A percentile compares a stretch with the other conserved stretches of the same genome.
Evolutionary conservation across 495 filamentous ascomycete species (phyloP).

Genomic region (Hyaloscypha hepaticicola): DNA sequence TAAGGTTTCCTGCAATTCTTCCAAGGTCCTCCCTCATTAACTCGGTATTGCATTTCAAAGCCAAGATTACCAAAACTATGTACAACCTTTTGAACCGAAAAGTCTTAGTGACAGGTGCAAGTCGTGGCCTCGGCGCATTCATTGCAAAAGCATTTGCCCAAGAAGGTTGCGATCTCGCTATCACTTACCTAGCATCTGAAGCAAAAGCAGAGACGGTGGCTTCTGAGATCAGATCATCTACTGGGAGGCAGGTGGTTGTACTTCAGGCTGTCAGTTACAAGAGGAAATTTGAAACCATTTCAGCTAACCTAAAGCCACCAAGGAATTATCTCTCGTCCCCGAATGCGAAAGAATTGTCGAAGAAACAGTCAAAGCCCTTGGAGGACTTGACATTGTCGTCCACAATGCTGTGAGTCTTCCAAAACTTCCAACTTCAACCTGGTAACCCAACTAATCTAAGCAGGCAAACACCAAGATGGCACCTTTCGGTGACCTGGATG

Average conservation of each 20-base stretch:
- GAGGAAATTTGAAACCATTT: constrained; percentile 47
- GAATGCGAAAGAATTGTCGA: constrained; percentile 40
- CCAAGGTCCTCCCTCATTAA: background rate
- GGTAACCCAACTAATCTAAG: background rate
- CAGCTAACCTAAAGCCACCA: constrained; percentile 47
- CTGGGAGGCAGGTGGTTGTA: background rate
- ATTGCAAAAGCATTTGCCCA: constrained; percentile 61
- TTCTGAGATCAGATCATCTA: constrained; percentile 49
- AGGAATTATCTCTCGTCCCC: background rate
- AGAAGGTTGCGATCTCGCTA: constrained; percentile 63
- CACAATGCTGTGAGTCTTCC: constrained; percentile 51
- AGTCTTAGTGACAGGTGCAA: constrained; percentile 26
- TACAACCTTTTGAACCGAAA: background rate
- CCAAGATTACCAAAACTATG: background rate
- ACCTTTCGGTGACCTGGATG: constrained; percentile 58
- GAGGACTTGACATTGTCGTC: constrained; percentile 66
- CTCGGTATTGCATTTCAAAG: background rate
- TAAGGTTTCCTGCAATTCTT: too few relatives aligned
- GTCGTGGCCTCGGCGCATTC: constrained; percentile 62
- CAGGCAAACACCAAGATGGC: constrained; percentile 62
- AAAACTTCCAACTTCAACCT: background rate
- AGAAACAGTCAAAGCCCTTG: constrained; percentile 55
- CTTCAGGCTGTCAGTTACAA: background rate
- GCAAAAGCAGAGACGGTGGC: constrained; percentile 53
- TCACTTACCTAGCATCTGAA: constrained; percentile 52